Base-by-base conservation (phyloP, 352 stramenopile genomes). In the Pythium vanterpoolii region DNA sequence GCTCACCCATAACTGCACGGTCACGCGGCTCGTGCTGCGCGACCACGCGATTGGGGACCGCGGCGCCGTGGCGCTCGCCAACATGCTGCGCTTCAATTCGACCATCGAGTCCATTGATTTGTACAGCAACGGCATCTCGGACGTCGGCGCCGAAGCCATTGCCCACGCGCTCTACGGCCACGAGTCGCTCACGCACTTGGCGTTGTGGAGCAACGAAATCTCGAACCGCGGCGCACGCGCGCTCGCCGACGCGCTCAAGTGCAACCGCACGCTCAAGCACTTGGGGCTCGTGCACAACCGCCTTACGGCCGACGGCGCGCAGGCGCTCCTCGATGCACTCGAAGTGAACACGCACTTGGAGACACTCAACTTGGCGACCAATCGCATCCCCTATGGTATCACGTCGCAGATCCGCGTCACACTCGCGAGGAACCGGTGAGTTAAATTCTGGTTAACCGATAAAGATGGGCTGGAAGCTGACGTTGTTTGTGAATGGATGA, bases 121-220 rank as follows among this genome's bases (percentile, higher is more conserved):
- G 28, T 84, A 76, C 39, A 73, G 78, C 43, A 92, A 92, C 64
- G 65, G 70, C 26, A 90, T 93, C 60, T 75, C 76, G 21, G 82
- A 90, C 56, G 69, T 57, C 16, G 84, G 84, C 18, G 79, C 56
- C 4, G 63, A 87, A 30, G 73, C 73, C 27, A 45, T 93, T 14
- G 82, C 84, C 19, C 70, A 89, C 23, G 84, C 77, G 11, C 65
- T 93, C 5, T 89, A 89, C 45, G 80, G 79, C 47, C 78, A 93
- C 58, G 80, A 86, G 50, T 85, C 83, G 24, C 44, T 92, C 33
- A 77, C 64, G 38, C 68, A 84, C 54, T 60, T 92, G 53, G 68
- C 62, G 21, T 45, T 92, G 28, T 76, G 71, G 68, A 78, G 67
- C 53, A 92, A 90, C 66, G 54, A 64, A n/a, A 87, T 91, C 60